Percentiles rank a stretch among this genome's conserved stretches.
These are phyloP conservation scores for Stachybotrys chlorohalonatus DNA, from an alignment of 2,329 filamentous ascomycete genomes.

Conservation along the genomic window DNA sequence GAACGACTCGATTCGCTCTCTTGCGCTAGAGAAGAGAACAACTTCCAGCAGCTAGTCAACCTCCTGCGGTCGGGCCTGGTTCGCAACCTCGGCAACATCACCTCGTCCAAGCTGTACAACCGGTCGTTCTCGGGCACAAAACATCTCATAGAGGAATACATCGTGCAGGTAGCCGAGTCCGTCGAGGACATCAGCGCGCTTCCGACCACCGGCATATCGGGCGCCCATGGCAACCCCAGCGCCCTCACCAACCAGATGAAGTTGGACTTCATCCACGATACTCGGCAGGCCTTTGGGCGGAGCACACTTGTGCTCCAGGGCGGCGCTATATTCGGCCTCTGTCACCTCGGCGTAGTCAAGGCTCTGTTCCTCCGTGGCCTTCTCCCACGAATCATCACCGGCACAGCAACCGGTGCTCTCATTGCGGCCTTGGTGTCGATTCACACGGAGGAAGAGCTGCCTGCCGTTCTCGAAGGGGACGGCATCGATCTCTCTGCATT, in stretches of 20 bases:
- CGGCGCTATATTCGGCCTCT: slow-evolving; percentile 84
- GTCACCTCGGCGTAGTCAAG: slow-evolving; percentile 84
- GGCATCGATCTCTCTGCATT: slow-evolving; percentile 80
- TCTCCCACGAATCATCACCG: slow-evolving; percentile 82
- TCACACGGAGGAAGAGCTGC: slow-evolving; percentile 77
- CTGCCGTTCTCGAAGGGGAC: slow-evolving; percentile 65
- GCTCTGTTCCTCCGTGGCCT: slow-evolving; percentile 73
- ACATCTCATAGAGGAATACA: slow-evolving; percentile 82
- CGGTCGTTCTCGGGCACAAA: slow-evolving; percentile 84
- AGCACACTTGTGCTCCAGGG: slow-evolving; percentile 82
- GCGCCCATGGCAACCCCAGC: slow-evolving; percentile 22
- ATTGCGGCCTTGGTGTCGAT: slow-evolving; percentile 84
- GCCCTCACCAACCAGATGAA: slow-evolving; percentile 65
- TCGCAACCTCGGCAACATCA: slow-evolving; percentile 87
- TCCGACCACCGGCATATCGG: slow-evolving; percentile 41
- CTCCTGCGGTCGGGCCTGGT: slow-evolving; percentile 71
- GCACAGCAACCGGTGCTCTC: slow-evolving; percentile 81
- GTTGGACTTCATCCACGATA: slow-evolving; percentile 78
- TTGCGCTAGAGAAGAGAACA: slow-evolving; percentile 58
- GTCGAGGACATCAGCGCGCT: slow-evolving; percentile 66
- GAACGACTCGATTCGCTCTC: slow-evolving; percentile 65
- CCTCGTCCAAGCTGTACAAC: slow-evolving; percentile 71
- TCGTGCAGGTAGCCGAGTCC: slow-evolving; percentile 72
- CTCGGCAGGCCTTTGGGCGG: slow-evolving; percentile 78
- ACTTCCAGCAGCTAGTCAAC: slow-evolving; percentile 68